Conservation (phyloP, 805 yeast genomes). For the Wickerhamiella azymoides region DNA sequence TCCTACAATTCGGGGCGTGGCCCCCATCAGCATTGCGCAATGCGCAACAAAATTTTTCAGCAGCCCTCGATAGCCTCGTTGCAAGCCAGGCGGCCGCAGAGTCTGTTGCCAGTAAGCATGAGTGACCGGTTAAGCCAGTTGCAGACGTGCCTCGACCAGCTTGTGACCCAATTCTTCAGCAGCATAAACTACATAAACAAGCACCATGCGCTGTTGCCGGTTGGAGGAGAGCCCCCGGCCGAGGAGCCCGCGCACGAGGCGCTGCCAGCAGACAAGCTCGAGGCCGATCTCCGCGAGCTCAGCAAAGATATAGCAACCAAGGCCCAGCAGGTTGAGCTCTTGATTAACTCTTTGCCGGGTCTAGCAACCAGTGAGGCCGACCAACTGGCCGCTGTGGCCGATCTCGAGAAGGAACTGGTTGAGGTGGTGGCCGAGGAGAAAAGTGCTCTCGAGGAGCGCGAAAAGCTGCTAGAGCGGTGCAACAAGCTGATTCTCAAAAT, state of each 20-base stretch:
- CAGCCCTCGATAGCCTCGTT: background rate
- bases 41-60: background rate
- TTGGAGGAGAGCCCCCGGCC: constrained; percentile 40
- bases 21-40: background rate
- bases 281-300: constrained; percentile 50
- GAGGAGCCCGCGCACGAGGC: constrained; percentile 38
- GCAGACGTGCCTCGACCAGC: constrained; percentile 71
- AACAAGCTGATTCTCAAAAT: constrained; percentile 51
- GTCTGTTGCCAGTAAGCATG: background rate
- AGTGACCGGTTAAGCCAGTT: constrained; percentile 74
- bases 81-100: background rate
- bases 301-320: constrained; percentile 75
- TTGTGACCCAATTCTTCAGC: constrained; percentile 27
- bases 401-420: constrained; percentile 47
- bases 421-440: constrained; percentile 46
- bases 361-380: constrained; percentile 69
- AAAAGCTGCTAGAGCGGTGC: constrained; percentile 44
- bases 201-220: constrained; percentile 47
- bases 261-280: constrained; percentile 19
- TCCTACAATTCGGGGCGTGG: constrained; percentile 4
- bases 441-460: constrained; percentile 48
- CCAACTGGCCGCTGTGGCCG: constrained; percentile 52
- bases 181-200: constrained; percentile 39
- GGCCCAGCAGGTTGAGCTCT: constrained; percentile 70
- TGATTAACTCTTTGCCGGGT: constrained; percentile 85